Evolutionary conservation across 768 basidiomycete species (phyloP).

Genomic region (Auricularia cornea): DNA sequence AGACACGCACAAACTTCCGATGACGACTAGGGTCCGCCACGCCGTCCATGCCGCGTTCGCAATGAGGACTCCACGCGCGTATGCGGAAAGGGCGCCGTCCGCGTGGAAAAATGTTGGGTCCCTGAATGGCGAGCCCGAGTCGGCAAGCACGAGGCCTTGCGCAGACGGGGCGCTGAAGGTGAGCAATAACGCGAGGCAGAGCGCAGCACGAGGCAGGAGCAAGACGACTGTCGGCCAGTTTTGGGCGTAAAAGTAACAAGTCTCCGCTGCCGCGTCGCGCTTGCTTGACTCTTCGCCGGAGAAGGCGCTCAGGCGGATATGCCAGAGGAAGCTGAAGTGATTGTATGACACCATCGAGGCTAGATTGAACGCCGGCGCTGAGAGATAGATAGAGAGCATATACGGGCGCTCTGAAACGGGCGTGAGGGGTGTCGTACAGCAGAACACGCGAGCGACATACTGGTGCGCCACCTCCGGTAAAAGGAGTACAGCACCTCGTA

Average conservation of each 20-base stretch:
- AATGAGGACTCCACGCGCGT: constrained; percentile 70
- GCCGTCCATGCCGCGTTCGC: constrained; percentile 77
- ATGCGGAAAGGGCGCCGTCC: constrained; percentile 62
- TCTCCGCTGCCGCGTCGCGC: constrained; percentile 66
- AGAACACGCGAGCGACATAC: constrained; percentile 17
- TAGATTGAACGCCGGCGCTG: constrained; percentile 66
- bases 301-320: constrained; percentile 68
- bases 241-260: constrained; percentile 76
- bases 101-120: constrained; percentile 70
- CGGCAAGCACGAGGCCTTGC: constrained; percentile 36
- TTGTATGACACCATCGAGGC: constrained; percentile 72
- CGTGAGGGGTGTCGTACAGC: background rate
- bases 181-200: constrained; percentile 65
- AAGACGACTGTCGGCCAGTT: constrained; percentile 73
- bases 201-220: constrained; percentile 75
- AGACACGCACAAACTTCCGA: constrained; percentile 55
- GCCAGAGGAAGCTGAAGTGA: constrained; percentile 76
- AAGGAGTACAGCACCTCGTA: constrained; percentile 34
- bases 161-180: constrained; percentile 47
- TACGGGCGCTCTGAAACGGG: constrained; percentile 60
- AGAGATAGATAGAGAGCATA: constrained; percentile 77
- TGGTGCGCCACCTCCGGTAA: constrained; percentile 23
- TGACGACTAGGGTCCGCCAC: constrained; percentile 62
- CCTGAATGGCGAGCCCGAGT: constrained; percentile 41
- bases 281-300: constrained; percentile 35